phyloP scores from a whole-genome alignment of 257 asterid species.

The Plectranthus barbatus region DNA sequence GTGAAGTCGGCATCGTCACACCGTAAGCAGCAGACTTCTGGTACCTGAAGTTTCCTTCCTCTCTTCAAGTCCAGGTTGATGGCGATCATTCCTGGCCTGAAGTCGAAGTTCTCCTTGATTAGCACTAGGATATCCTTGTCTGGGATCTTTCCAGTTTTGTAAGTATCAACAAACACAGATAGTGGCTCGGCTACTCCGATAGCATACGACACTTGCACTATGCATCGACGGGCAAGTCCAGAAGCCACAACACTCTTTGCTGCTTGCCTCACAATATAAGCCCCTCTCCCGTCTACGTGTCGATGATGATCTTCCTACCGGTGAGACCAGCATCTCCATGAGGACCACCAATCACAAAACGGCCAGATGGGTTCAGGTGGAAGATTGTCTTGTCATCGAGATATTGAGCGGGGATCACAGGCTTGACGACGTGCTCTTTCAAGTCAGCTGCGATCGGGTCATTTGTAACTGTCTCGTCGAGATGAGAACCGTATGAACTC shows the following conservation, averaged over 20 bases:
- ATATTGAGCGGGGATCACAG: too few species aligned
- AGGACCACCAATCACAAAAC: too few species aligned
- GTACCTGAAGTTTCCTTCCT: constrained; percentile 63
- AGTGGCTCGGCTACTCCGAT: constrained; percentile 70
- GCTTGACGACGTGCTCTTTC: too few species aligned
- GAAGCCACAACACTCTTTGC: constrained; percentile 64
- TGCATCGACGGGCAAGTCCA: constrained; percentile 66
- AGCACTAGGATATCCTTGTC: constrained; percentile 53
- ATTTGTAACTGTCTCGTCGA: too few species aligned
- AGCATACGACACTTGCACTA: constrained; percentile 62
- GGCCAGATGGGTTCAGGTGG: too few species aligned
- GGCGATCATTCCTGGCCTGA: constrained; percentile 78
- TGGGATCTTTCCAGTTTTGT: constrained; percentile 54
- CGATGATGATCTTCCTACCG: too few species aligned
- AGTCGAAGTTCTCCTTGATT: constrained; percentile 58
- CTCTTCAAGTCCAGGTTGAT: constrained; percentile 57
- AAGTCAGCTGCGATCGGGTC: too few species aligned
- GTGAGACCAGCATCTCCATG: too few species aligned
- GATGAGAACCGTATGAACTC: too few species aligned
- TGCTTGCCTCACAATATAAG: too few species aligned
- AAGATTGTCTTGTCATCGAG: too few species aligned
- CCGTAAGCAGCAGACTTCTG: constrained; percentile 77
- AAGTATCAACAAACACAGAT: constrained; percentile 56
- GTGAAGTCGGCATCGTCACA: constrained; percentile 61
- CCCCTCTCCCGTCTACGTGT: too few species aligned